Conservation (phyloP, 495 filamentous ascomycete species). For the Delitschia confertaspora region DNA sequence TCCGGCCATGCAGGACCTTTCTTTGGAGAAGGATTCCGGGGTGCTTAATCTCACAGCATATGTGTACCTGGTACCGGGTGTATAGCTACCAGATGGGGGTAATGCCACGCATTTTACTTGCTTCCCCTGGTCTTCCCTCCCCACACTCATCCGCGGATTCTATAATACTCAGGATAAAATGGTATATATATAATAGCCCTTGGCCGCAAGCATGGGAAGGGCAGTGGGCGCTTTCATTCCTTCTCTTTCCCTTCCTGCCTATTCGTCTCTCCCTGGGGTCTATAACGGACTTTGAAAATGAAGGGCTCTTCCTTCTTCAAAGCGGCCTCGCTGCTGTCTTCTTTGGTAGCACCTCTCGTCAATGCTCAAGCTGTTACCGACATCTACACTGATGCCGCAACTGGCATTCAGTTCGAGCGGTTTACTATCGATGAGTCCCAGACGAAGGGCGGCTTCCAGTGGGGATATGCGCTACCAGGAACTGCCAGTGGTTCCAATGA, state of each 20-base stretch:
- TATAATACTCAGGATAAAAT: slow-evolving; percentile 13
- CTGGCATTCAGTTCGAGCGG: slow-evolving; percentile 20
- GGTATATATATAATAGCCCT: slow-evolving; percentile 19
- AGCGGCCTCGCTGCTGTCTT: slow-evolving; percentile 24
- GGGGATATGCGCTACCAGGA: slow-evolving; percentile 48
- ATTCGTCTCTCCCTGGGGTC: slow-evolving; percentile 2
- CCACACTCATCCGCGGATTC: slow-evolving; percentile 8
- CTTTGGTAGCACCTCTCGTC: slow-evolving; percentile 17
- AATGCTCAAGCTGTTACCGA: slow-evolving; percentile 18
- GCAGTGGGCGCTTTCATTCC: slow-evolving; percentile 16
- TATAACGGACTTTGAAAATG: slow-evolving; percentile 16
- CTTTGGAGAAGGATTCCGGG: slow-evolving; percentile 13
- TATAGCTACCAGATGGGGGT: slow-evolving; percentile 2
- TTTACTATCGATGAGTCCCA: slow-evolving; percentile 5
- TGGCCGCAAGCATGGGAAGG: slow-evolving; percentile 9
- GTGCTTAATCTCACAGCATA: slow-evolving; percentile 3
- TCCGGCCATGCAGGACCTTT: slow-evolving; percentile 13
- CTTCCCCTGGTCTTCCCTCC: slow-evolving; percentile 11
- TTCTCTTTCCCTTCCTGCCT: slow-evolving; percentile 3
- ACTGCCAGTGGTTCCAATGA: slow-evolving; percentile 42
- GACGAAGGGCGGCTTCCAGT: slow-evolving; percentile 39
- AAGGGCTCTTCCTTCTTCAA: slow-evolving; percentile 23
- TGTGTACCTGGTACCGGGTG: slow-evolving; percentile 22
- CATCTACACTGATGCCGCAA: slow-evolving; percentile 15
- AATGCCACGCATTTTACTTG: slow-evolving; percentile 13